phyloP scores from a whole-genome alignment of 2,329 filamentous ascomycete species.

The Sporothrix variecibatus region DNA sequence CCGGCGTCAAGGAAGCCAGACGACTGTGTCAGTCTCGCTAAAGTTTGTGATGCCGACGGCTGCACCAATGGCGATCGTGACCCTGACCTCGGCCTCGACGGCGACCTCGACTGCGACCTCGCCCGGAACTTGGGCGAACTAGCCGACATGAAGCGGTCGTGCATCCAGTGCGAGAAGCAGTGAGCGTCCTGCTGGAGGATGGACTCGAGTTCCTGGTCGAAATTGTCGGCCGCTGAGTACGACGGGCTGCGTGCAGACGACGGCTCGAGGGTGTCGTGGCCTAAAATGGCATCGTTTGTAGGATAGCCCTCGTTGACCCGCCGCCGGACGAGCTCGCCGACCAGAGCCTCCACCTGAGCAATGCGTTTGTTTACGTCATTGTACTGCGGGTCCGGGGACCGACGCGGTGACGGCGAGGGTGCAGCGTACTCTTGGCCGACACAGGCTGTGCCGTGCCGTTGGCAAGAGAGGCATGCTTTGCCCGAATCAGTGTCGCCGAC shows the following conservation, averaged over 20 bases:
- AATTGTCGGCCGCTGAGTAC: background rate
- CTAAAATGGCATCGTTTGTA: background rate
- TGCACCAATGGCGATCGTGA: background rate
- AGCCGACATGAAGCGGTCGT: constrained; percentile 3
- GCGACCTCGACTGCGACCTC: background rate
- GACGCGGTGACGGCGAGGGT: constrained; percentile 4
- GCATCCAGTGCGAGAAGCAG: constrained; percentile 20
- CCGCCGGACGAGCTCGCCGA: constrained; percentile 38
- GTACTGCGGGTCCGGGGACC: constrained; percentile 22
- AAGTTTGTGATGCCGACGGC: background rate
- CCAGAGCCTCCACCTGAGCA: constrained; percentile 41
- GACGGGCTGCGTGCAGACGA: background rate
- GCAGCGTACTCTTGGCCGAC: constrained; percentile 47
- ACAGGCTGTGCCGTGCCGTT: constrained; percentile 44
- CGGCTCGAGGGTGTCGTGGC: background rate
- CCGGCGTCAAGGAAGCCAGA: background rate
- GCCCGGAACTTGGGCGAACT: background rate
- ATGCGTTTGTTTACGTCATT: constrained; percentile 16
- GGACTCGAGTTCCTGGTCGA: constrained; percentile 17
- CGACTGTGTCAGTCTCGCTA: background rate
- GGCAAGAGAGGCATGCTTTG: constrained; percentile 48
- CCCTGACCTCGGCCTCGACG: background rate
- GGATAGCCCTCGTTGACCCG: background rate
- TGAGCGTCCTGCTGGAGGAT: constrained; percentile 1
- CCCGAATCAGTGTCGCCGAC: background rate